Conservation (phyloP, 1,284 basidiomycete species). For the Rhodotorula sp. region DNA sequence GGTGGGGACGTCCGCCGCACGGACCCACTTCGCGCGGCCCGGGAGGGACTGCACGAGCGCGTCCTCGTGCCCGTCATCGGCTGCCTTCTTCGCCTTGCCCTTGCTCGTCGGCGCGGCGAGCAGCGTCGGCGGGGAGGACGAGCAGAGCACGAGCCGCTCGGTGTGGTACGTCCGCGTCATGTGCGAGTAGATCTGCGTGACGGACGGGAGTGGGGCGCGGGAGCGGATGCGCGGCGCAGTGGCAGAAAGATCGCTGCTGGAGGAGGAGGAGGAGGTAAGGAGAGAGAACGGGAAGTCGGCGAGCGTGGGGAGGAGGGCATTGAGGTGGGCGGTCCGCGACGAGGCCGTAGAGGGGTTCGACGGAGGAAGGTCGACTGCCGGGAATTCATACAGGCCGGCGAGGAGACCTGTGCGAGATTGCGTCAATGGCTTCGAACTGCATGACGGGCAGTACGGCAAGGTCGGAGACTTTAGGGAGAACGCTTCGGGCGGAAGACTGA, state of each 20-base stretch:
- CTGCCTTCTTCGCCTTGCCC: background rate
- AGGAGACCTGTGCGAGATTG: slow-evolving; percentile 66
- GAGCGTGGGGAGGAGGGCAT: slow-evolving; percentile 22
- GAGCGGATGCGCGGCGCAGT: slow-evolving; percentile 32
- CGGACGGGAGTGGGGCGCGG: slow-evolving; percentile 46
- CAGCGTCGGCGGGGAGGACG: slow-evolving; percentile 6
- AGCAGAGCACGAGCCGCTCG: slow-evolving; percentile 53
- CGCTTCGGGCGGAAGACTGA: no score
- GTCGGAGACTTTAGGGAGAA: no score
- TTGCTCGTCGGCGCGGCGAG: background rate
- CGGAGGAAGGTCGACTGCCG: slow-evolving; percentile 56
- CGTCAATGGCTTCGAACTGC: background rate
- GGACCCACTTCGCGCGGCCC: slow-evolving; percentile 57
- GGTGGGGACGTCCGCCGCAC: slow-evolving; percentile 59
- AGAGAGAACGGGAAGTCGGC: slow-evolving; percentile 8
- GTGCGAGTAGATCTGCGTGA: slow-evolving; percentile 85
- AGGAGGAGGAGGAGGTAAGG: slow-evolving; percentile 1
- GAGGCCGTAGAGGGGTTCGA: slow-evolving; percentile 10
- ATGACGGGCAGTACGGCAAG: no score
- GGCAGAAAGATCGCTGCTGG: slow-evolving; percentile 46
- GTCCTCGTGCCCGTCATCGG: background rate
- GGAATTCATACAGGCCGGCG: slow-evolving; percentile 83
- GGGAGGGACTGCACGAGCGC: slow-evolving; percentile 27
- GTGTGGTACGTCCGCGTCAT: slow-evolving; percentile 85
- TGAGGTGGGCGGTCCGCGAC: slow-evolving; percentile 8